Percentiles rank a stretch among this genome's conserved stretches.
Evolutionary conservation across 768 basidiomycete genomes (phyloP).

Genomic region (Rhodotorula babjevae): DNA sequence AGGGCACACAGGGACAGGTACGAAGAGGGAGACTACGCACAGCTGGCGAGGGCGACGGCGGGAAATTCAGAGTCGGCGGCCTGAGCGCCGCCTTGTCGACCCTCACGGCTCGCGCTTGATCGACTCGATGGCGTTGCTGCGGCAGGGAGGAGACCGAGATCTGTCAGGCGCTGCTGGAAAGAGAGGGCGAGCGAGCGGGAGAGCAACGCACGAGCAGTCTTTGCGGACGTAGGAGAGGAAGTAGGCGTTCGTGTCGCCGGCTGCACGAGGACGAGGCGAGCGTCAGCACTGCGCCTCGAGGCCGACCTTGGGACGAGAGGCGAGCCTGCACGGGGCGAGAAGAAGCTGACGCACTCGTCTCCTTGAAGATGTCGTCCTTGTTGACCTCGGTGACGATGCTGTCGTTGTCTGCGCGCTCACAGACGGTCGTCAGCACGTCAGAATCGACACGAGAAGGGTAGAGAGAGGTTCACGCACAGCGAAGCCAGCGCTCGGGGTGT

Average conservation of each 20-base stretch:
- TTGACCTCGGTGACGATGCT: conserved; percentile 71
- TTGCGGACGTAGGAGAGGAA: conserved; percentile 49
- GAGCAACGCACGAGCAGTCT: conserved; percentile 28
- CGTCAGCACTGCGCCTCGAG: too few species aligned
- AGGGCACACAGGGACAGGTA: too few species aligned
- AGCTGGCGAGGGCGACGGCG: too few species aligned
- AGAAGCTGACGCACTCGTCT: conserved; percentile 62
- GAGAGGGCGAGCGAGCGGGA: too few species aligned
- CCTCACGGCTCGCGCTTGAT: conserved; percentile 11
- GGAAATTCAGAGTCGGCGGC: too few species aligned
- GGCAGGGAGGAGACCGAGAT: too few species aligned
- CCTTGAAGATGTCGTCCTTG: conserved; percentile 77
- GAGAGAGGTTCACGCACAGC: conserved; percentile 46
- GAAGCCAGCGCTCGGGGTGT: conserved; percentile 65
- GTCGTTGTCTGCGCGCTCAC: conserved; percentile 65
- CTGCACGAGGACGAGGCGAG: neutral
- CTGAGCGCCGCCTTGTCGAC: too few species aligned
- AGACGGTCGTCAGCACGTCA: neutral
- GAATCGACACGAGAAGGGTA: neutral
- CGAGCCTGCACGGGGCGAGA: too few species aligned
- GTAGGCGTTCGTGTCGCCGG: conserved; percentile 45
- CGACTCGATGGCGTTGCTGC: conserved; percentile 28
- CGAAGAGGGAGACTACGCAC: too few species aligned
- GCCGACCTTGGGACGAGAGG: too few species aligned
- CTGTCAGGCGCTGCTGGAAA: too few species aligned